These are phyloP conservation scores for Salix dunnii DNA, from an alignment of 345 rosid species.

Conservation along the genomic window DNA sequence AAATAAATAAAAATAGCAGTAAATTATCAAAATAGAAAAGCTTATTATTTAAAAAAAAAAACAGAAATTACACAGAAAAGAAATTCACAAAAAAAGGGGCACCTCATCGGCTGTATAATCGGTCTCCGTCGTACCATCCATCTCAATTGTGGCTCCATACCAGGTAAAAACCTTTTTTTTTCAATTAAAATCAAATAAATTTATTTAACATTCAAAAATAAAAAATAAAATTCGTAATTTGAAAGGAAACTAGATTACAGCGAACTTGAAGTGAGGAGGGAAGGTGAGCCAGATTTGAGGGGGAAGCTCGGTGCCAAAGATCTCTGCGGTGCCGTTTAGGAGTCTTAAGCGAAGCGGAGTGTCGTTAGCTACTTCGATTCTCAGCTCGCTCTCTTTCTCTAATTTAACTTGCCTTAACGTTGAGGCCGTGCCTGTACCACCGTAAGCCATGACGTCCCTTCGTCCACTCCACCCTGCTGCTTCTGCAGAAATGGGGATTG, in stretches of 20 bases:
- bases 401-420: constrained; percentile 68
- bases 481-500: too few species aligned
- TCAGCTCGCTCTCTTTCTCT: constrained; percentile 81
- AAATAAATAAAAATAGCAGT: not conserved
- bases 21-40: not conserved
- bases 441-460: constrained; percentile 15
- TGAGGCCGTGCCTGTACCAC: constrained; percentile 14
- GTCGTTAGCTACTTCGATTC: constrained; percentile 79
- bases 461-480: too few species aligned
- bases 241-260: constrained; percentile 39
- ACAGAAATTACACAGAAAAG: not conserved
- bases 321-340: constrained; percentile 81
- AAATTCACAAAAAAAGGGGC: not conserved
- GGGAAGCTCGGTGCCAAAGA: constrained; percentile 83
- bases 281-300: constrained; percentile 80
- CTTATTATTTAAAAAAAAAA: not conserved
- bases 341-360: constrained; percentile 67
- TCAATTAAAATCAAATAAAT: not conserved
- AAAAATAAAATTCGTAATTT: not conserved
- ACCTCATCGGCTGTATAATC: constrained; percentile 96
- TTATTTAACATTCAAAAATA: not conserved
- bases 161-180: constrained; percentile 78
- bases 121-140: constrained; percentile 82
- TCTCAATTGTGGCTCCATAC: constrained; percentile 90
- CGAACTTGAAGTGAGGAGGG: constrained; percentile 82